A percentile compares a stretch with the other conserved stretches of the same genome.
Conservation (phyloP, 768 basidiomycete genomes). For the Phanerodontia chrysosporium region DNA sequence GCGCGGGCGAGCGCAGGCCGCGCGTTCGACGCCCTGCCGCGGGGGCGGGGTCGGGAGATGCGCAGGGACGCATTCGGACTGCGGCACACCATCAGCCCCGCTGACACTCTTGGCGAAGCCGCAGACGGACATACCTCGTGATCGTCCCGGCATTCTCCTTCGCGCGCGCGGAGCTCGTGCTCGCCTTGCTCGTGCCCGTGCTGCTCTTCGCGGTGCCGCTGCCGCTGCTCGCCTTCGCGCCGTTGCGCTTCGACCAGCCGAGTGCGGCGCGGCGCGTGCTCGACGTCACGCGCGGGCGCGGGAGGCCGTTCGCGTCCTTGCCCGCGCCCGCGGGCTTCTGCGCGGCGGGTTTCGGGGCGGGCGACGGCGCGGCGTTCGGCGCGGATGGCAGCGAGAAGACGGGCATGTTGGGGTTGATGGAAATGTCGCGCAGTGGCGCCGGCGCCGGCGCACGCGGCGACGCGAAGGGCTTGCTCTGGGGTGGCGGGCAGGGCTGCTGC, state of each 20-base stretch:
- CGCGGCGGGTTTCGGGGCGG: slow-evolving; percentile 36
- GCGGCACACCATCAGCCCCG: neutral
- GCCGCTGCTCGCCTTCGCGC: slow-evolving; percentile 36
- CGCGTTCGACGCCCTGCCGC: too few relatives aligned
- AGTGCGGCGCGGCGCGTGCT: slow-evolving; percentile 52
- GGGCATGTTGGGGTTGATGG: slow-evolving; percentile 36
- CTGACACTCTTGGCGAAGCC: neutral
- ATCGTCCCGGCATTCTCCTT: slow-evolving; percentile 43
- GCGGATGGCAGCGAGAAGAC: slow-evolving; percentile 32
- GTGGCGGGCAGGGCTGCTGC: slow-evolving; percentile 22
- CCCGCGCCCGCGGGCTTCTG: slow-evolving; percentile 30
- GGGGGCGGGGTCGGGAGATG: too few relatives aligned
- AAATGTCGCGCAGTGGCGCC: slow-evolving; percentile 39
- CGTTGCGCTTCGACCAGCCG: slow-evolving; percentile 63
- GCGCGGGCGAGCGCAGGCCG: too few relatives aligned
- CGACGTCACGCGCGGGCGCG: slow-evolving; percentile 51
- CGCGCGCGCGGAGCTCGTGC: slow-evolving; percentile 15
- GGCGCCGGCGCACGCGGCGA: slow-evolving; percentile 15
- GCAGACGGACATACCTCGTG: slow-evolving; percentile 47
- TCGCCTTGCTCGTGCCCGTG: slow-evolving; percentile 8
- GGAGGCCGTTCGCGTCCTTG: slow-evolving; percentile 27
- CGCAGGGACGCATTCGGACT: neutral
- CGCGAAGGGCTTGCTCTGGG: slow-evolving; percentile 13
- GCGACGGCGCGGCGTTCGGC: slow-evolving; percentile 41
- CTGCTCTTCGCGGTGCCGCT: neutral